Base-by-base conservation (phyloP, 306 rosid genomes). In the Cucurbita moschata region DNA sequence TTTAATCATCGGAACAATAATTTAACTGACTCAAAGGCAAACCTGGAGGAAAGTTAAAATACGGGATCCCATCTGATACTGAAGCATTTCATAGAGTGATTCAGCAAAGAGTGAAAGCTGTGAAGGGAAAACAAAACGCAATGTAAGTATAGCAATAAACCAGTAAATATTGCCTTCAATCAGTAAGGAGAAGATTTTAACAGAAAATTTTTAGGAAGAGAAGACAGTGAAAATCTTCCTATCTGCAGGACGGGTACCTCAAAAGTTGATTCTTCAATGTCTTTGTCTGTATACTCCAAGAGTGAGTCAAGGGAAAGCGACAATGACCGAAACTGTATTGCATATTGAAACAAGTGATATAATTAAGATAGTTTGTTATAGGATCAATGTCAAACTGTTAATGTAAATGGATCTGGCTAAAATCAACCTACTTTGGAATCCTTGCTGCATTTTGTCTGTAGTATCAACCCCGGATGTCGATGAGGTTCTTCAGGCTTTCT, bases 1-100 rank as follows among this genome's bases (percentile, higher is more conserved):
- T 46, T 13, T 68, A 46, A 21, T 23, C 54, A 70, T 71, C 35
- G 37, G 65, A 19, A 44, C 46, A 26, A 68, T 68, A 21, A 63
- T 46, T 19, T 10, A 72, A 40, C 67, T 14, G 26, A 40, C 50
- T 72, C 44, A 21, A 67, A 60, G 49, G 71, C n/a, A 19, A 57
- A 89, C 99, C 99, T 91, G 96, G 64, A 95, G 90, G 85, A 95
- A 91, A 77, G 89, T 67, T 72, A 95, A 83, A 77, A 95, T 82
- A 55, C 85, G 86, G 81, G 81, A 75, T 61, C 99, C 99, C 97
- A 95, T 89, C 86, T 88, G 96, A 86, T 83, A 91, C 82, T 95
- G 99, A 83, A 95, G 90, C 99, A 91, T 95, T 88, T 95, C 99
- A 87, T 86, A 80, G 37, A 91, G 82, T n/a, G 97, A 80, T 79